Evolutionary conservation across 2,329 filamentous ascomycete genomes (phyloP).

Genomic region (Cladosporium austrohemisphaericum): DNA sequence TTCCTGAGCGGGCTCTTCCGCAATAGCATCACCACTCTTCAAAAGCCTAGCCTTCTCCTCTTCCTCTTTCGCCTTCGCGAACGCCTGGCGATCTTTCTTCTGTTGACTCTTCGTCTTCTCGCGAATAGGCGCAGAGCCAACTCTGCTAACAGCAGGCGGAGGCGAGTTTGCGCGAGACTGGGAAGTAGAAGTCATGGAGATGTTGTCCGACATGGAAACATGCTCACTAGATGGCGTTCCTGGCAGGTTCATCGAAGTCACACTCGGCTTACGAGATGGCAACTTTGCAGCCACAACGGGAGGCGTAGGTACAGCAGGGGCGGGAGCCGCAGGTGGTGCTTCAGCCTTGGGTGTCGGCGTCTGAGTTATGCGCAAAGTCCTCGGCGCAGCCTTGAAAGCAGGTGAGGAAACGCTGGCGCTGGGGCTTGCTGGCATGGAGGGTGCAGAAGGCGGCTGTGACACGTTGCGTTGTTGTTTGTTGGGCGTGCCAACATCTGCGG

Average conservation of each 20-base stretch:
- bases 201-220: slow-evolving; percentile 63
- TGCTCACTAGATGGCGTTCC: slow-evolving; percentile 70
- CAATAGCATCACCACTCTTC: slow-evolving; percentile 22
- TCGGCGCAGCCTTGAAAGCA: slow-evolving; percentile 50
- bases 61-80: slow-evolving; percentile 44
- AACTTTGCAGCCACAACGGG: slow-evolving; percentile 34
- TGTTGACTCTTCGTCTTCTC: slow-evolving; percentile 73
- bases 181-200: slow-evolving; percentile 69
- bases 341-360: slow-evolving; percentile 65
- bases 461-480: slow-evolving; percentile 27
- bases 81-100: slow-evolving; percentile 59
- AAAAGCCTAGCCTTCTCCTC: slow-evolving; percentile 43
- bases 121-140: slow-evolving; percentile 66
- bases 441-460: slow-evolving; percentile 52
- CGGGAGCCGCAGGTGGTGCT: slow-evolving; percentile 43
- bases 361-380: slow-evolving; percentile 67
- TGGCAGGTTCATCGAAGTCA: slow-evolving; percentile 61
- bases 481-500: slow-evolving; percentile 29
- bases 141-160: slow-evolving; percentile 51
- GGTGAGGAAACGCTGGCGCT: slow-evolving; percentile 44
- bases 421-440: slow-evolving; percentile 53
- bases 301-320: slow-evolving; percentile 27
- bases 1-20: slow-evolving; percentile 56
- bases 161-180: slow-evolving; percentile 71
- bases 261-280: slow-evolving; percentile 49